Evolutionary conservation across 169 alveolate genomes (phyloP), one percentile per base, ranked within the genome.

Genomic region (Plasmodium yoelii): DNA sequence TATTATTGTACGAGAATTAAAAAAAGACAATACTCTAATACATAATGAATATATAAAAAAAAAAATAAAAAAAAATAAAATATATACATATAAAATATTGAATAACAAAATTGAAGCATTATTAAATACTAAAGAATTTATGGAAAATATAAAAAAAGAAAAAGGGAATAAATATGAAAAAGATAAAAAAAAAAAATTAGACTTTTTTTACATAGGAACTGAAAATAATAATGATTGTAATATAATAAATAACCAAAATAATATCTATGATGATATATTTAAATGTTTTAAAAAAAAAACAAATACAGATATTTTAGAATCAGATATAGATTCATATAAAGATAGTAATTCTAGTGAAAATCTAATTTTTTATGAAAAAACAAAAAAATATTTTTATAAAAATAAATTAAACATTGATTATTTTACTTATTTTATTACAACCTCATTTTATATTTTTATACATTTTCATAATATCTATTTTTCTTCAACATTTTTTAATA

Each of bases 311-410:
- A 22, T 77, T 3, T 19, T 77, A 1, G 71, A 77, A 63, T 47
- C 77, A n/a, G 75, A 77, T 77, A 63, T 67, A 18, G 39, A 65
- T 7, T 64, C 88, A 39, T 77, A 77, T 56, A 67, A 77, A 63
- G 39, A 77, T 34, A 77, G 88, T 77, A 69, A 64, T 42, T 77
- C 88, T 3, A 77, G 88, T 63, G 88, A 77, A 49, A 77, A 77
- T 57, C 22, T 77, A 34, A 63, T 75, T 9, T 28, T 77, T 57
- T 57, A 63, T 56, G 53, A 77, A 4, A 63, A 77, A 39, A 8
- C 67, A 0, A 77, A 63, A 44, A 44, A 77, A n/a, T 64, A 61
- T 68, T 77, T 63, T 68, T 13, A 18, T 49, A 28, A 77, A 39
- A 77, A 64, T 77, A 24, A 34, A 9, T 49, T 63, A 8, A 77